phyloP scores from a whole-genome alignment of 73 alveolate genomes.

The Halteria grandinella region DNA sequence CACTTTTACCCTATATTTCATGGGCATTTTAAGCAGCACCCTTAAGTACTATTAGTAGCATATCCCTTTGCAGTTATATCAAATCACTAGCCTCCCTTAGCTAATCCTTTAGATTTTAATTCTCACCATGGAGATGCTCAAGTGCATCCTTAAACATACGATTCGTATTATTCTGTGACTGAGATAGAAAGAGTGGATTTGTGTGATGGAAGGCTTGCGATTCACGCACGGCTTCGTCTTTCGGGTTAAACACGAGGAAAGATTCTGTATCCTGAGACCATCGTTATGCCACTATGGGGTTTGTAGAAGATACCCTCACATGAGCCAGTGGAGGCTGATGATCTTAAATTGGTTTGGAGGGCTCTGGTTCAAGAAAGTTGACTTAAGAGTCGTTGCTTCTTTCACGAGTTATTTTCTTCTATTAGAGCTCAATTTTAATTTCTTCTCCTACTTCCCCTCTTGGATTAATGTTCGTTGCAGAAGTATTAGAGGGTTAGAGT shows the following conservation, averaged over 20 bases:
- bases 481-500: background rate
- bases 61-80: conserved; percentile 22
- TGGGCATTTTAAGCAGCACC: conserved; percentile 4
- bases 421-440: background rate
- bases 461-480: conserved; percentile 7
- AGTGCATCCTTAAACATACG: conserved; percentile 35
- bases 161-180: too few relatives aligned
- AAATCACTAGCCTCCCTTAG: conserved; percentile 10
- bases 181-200: too few relatives aligned
- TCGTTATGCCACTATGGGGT: background rate
- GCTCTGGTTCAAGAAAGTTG: background rate
- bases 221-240: conserved; percentile 44
- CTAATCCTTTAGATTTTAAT: conserved; percentile 20
- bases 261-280: conserved; percentile 38
- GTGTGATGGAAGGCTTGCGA: conserved; percentile 19
- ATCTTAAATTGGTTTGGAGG: background rate
- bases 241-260: conserved; percentile 36
- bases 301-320: background rate
- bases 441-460: conserved; percentile 24
- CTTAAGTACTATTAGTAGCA: too few relatives aligned
- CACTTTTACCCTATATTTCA: conserved; percentile 3
- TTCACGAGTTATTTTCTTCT: background rate
- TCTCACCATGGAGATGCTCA: conserved; percentile 25
- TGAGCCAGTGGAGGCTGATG: background rate
- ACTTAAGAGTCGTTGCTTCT: background rate